A percentile compares a stretch with the other conserved stretches of the same genome.
Conservation (phyloP, 148 eudicot genomes). For the Rhododendron henanense region DNA sequence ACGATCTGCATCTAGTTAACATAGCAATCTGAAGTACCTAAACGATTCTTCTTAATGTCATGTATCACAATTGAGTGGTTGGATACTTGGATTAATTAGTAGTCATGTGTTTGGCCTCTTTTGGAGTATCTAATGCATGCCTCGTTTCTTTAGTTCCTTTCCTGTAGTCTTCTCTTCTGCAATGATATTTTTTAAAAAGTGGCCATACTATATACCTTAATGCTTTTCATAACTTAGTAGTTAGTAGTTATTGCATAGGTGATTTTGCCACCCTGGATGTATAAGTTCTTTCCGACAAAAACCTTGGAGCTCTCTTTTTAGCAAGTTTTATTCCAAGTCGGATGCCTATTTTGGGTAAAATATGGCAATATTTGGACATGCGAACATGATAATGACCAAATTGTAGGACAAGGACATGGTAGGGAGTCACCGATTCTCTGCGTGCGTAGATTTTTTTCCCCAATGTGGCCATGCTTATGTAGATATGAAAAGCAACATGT, state of each 20-base stretch:
- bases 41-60: neutral
- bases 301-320: neutral
- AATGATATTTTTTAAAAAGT: too few relatives aligned
- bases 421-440: neutral
- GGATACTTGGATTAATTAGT: neutral
- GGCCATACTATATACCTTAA: neutral
- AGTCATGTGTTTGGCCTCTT: neutral
- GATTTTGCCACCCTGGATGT: neutral
- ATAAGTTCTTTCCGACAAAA: neutral
- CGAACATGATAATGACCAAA: neutral
- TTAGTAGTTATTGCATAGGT: neutral
- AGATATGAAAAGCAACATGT: neutral
- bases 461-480: neutral
- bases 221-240: neutral
- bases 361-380: neutral
- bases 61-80: neutral
- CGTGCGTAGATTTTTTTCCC: neutral
- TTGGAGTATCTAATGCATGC: neutral
- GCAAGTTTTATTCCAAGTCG: neutral
- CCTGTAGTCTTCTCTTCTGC: too few relatives aligned
- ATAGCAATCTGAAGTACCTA: neutral
- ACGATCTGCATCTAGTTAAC: neutral
- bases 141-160: neutral
- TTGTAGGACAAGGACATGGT: neutral
- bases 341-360: neutral